Evolutionary conservation across 148 eudicot genomes (phyloP).

Genomic region (Pharnaceum exiguum): DNA sequence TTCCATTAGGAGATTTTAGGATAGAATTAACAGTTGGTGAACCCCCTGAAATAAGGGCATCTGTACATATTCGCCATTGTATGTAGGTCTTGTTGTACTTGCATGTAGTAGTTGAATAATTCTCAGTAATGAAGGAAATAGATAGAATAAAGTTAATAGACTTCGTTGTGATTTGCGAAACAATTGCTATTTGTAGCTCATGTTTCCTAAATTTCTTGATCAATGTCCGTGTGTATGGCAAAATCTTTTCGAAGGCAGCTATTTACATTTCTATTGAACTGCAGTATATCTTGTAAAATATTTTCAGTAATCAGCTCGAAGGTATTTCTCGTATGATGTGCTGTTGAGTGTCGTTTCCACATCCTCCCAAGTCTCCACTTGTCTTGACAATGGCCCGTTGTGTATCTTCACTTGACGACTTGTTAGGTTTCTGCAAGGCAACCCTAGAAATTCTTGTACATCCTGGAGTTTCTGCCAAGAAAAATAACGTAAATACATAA

Average conservation of each 20-base stretch:
- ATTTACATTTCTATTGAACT: constrained; percentile 13
- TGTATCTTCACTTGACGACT: constrained; percentile 76
- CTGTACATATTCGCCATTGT: no score
- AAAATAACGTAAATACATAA: background rate
- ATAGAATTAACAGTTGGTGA: no score
- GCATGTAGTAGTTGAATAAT: no score
- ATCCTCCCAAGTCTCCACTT: constrained; percentile 59
- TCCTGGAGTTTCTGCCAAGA: constrained; percentile 49
- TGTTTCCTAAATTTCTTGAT: background rate
- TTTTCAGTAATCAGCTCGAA: constrained; percentile 34
- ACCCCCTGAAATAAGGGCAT: no score
- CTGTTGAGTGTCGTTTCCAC: constrained; percentile 41
- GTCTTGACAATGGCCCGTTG: constrained; percentile 35
- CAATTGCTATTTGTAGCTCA: background rate
- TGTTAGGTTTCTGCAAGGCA: constrained; percentile 47
- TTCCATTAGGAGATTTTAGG: no score
- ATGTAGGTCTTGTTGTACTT: constrained; percentile 5
- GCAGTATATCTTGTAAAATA: background rate
- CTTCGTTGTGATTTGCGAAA: background rate
- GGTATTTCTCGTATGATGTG: constrained; percentile 46
- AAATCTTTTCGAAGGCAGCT: background rate
- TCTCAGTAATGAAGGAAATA: no score
- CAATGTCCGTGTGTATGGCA: background rate
- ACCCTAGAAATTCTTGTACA: constrained; percentile 49
- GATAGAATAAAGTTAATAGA: background rate